Percentiles rank a stretch among this genome's conserved stretches.
Conservation (phyloP, 2,329 filamentous ascomycete species). For the Pseudohalonectria lignicola region DNA sequence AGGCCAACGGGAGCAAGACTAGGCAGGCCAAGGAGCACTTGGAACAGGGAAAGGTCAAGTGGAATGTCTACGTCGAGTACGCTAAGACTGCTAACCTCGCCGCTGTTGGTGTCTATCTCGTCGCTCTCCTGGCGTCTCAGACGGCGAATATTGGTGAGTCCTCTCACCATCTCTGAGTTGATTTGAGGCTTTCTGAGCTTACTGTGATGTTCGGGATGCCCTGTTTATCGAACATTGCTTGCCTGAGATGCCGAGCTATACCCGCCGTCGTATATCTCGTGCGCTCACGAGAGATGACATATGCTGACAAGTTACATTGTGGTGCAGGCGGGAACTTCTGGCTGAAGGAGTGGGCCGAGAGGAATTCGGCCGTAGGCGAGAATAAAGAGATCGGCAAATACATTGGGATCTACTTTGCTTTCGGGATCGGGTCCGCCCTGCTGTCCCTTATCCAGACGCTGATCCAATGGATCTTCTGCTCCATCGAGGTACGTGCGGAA, state of each 20-base stretch:
- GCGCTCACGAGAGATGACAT: no score
- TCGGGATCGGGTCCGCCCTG: conserved; percentile 76
- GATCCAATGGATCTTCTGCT: conserved; percentile 98
- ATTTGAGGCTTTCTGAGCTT: background rate
- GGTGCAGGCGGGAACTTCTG: conserved; percentile 76
- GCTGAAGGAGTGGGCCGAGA: conserved; percentile 87
- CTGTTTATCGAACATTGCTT: no score
- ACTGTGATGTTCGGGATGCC: no score
- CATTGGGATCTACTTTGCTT: conserved; percentile 89
- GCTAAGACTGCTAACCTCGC: conserved; percentile 85
- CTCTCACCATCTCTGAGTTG: no score
- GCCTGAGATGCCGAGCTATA: no score
- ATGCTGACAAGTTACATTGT: background rate
- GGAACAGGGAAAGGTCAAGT: conserved; percentile 97
- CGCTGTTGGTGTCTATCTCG: conserved; percentile 71
- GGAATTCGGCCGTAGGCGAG: conserved; percentile 53
- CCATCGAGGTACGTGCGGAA: conserved; percentile 77
- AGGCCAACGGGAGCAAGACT: conserved; percentile 63
- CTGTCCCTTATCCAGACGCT: conserved; percentile 87
- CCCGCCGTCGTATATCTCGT: no score
- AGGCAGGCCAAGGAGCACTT: conserved; percentile 79
- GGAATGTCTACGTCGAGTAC: conserved; percentile 89
- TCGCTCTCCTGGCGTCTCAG: conserved; percentile 70
- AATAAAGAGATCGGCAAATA: conserved; percentile 80
- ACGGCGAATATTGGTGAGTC: conserved; percentile 64